Conservation (phyloP, 2,329 filamentous ascomycete genomes). For the Cadophora luteo-olivacea region DNA sequence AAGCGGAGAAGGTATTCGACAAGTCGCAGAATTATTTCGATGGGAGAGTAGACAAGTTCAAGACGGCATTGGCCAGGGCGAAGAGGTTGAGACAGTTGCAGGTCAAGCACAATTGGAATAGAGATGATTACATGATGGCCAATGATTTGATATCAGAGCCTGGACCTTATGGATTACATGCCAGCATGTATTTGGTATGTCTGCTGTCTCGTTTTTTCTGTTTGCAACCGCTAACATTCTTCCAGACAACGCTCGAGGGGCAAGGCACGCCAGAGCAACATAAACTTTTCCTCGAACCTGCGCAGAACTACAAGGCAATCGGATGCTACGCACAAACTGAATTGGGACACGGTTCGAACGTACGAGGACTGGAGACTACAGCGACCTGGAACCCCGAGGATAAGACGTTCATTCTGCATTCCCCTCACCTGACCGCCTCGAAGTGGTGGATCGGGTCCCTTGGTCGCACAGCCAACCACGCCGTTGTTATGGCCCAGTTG, state of each 20-base stretch:
- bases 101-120: conserved; percentile 69
- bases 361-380: conserved; percentile 58
- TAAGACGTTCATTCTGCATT: conserved; percentile 78
- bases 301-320: conserved; percentile 73
- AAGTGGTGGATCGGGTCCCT: conserved; percentile 89
- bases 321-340: conserved; percentile 85
- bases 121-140: conserved; percentile 68
- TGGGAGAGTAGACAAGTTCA: conserved; percentile 71
- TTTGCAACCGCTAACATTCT: conserved; percentile 16
- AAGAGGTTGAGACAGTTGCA: conserved; percentile 74
- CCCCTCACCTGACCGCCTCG: conserved; percentile 74
- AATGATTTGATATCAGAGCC: conserved; percentile 76
- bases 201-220: background rate
- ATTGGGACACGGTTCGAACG: conserved; percentile 80
- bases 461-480: conserved; percentile 77
- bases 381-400: conserved; percentile 73
- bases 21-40: conserved; percentile 81
- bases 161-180: conserved; percentile 76
- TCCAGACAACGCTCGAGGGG: conserved; percentile 69
- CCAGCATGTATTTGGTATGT: conserved; percentile 69
- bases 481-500: conserved; percentile 80
- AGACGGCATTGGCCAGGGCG: conserved; percentile 71
- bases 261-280: conserved; percentile 78
- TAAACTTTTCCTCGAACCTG: conserved; percentile 72
- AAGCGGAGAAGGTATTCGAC: conserved; percentile 74